Evolutionary conservation across 352 stramenopile genomes (phyloP), one percentile per base, ranked within the genome.

Genomic region (Pythium oligandrum): DNA sequence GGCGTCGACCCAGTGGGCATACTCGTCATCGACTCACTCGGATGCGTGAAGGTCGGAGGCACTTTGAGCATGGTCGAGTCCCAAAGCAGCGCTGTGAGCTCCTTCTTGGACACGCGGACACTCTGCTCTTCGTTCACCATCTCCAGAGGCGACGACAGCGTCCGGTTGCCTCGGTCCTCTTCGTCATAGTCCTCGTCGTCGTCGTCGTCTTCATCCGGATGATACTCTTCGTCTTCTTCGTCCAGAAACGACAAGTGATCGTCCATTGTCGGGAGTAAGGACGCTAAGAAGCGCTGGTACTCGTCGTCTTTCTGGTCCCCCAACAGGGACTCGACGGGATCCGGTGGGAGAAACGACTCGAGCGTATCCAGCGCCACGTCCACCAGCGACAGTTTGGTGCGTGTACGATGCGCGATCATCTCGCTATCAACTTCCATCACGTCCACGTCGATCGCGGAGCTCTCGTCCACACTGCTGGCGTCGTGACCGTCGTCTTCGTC

Each of bases 171-270:
- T 26, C 17, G 17, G 0, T 26, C 17, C 3, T 47, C 48, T 6
- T 54, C 56, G 2, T 71, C 67, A 8, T 68, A 66, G 1, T 93
- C 79, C 5, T 86, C 73, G 3, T 90, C 78, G 1, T 87, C 77
- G 9, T 87, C 80, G 1, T 89, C 81, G 1, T 92, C 83, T 35
- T 88, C 76, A 1, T 84, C 74, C 0, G 78, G 80, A 4, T 71
- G 66, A 50, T 94, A 91, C 61, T 90, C 83, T 35, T 93, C 82
- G 49, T 91, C 83, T 48, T 94, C 83, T 51, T 94, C 83, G 59
- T 94, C 84, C 56, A 94, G 57, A 45, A 94, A 94, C 33, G 68
- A 87, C 47, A 94, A 40, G n/a, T 89, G 75, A 7, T 75, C 70
- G 4, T 7, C 50, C 38, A 12, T 12, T 0, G 44, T 53, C 12